Base-by-base conservation (phyloP, 768 basidiomycete genomes). In the Cantharellus cinnabarinus region DNA sequence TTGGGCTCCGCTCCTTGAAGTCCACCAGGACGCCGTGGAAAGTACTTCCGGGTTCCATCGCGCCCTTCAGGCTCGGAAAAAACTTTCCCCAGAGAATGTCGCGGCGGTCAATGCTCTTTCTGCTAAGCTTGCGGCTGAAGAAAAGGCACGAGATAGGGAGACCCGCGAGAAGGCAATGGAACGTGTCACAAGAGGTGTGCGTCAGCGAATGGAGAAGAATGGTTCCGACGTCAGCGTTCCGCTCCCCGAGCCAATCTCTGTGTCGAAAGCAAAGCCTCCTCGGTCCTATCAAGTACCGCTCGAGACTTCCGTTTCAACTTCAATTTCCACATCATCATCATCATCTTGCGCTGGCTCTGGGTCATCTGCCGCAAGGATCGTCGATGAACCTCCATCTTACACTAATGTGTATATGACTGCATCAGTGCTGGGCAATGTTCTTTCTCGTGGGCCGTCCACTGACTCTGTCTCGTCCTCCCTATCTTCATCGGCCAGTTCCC, bases 1-100 rank as follows among this genome's bases (percentile, higher is more conserved):
- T 59, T 77, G 83, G 65, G 67, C 67, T 38, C 73, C 75, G 5
- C 91, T 95, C 71, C 66, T 71, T 62, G 56, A 57, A 15, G 39
- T 42, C 37, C 5, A 15, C 38, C 7, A 41, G 10, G 7, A 14
- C 52, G 10, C 7, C 52, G 10, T 10, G 7, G 7, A 14, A 7
- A 34, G 37, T 54, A 35, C 10, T 35, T 14, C 52, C 29, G 10
- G 10, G 10, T 48, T 48, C 44, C 44, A 48, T 10, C 44, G 44
- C 29, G 44, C 44, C 29, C 10, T 10, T 29, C 44, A 48, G 20
- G 20, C 20, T 29, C 20, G 20, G 20, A 29, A 29, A 29, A 29
- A 29, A 29, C 20, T 29, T 29, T 29, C 20, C 20, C 20, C 20
- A 29, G 20, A 29, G 20, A 29, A 29, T 29, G 20, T 29, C 20